These are phyloP conservation scores for Aschersonia sp. DNA, from an alignment of 2,329 filamentous ascomycete species.

Conservation along the genomic window DNA sequence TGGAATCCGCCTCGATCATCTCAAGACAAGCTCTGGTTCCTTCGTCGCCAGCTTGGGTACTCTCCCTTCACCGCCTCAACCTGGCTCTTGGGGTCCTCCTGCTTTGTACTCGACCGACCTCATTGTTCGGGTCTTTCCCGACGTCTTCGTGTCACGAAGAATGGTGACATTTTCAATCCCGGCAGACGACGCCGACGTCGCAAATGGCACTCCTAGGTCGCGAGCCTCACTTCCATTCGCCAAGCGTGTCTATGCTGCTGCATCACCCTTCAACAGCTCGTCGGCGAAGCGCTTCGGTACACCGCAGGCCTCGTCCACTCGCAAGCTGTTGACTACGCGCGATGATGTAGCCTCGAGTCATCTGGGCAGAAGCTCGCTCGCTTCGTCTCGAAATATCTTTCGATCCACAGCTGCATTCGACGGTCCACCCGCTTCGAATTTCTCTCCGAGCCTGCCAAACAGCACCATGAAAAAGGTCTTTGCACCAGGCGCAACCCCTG, in stretches of 20 bases:
- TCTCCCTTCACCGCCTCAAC: background rate
- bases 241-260: constrained; percentile 24
- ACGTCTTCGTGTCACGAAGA: background rate
- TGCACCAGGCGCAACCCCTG: constrained; percentile 28
- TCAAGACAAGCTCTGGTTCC: too few species aligned
- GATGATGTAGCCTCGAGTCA: constrained; percentile 20
- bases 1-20: too few species aligned
- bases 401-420: constrained; percentile 22
- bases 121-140: background rate
- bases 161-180: constrained; percentile 26
- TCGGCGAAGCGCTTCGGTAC: constrained; percentile 20
- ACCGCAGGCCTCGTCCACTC: constrained; percentile 21
- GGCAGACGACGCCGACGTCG: constrained; percentile 16
- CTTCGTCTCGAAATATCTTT: constrained; percentile 26
- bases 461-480: constrained; percentile 34
- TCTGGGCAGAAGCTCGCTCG: constrained; percentile 19
- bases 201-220: constrained; percentile 21
- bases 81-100: background rate
- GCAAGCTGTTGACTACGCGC: constrained; percentile 19
- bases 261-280: constrained; percentile 17
- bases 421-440: constrained; percentile 17
- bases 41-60: too few species aligned
- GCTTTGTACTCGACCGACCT: background rate
- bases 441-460: constrained; percentile 29
- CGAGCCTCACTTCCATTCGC: constrained; percentile 27